Conservation (phyloP, 2,329 filamentous ascomycete species). For the Colletotrichum zoysiae region DNA sequence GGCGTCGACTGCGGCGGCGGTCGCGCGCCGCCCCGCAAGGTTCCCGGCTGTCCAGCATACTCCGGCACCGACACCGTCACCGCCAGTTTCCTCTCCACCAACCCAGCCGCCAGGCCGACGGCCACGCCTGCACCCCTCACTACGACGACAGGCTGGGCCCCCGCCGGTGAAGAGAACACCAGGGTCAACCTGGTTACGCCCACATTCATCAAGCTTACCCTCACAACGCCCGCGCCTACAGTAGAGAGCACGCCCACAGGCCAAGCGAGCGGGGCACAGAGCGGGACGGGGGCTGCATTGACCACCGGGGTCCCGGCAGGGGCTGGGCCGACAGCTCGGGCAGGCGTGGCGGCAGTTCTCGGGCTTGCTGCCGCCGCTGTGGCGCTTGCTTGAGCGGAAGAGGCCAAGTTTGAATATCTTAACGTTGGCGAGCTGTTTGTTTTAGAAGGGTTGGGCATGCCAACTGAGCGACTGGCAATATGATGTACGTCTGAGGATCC, state of each 20-base stretch:
- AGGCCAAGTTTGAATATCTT: background rate
- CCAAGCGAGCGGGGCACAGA: background rate
- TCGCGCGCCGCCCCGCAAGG: conserved; percentile 70
- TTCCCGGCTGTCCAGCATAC: conserved; percentile 71
- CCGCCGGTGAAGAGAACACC: background rate
- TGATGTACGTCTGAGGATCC: background rate
- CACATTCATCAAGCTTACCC: background rate
- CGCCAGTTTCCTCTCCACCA: conserved; percentile 14
- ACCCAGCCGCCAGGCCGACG: conserved; percentile 3
- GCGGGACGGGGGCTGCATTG: background rate
- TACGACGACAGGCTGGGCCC: background rate
- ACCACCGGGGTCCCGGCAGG: conserved; percentile 15
- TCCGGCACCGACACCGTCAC: conserved; percentile 58
- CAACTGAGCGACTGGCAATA: background rate
- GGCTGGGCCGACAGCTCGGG: conserved; percentile 29
- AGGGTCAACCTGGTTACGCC: background rate
- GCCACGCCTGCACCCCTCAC: background rate
- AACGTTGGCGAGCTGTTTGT: too few species aligned
- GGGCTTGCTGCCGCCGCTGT: conserved; percentile 17
- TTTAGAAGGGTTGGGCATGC: too few species aligned
- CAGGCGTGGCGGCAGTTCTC: conserved; percentile 19
- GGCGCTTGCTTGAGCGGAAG: background rate
- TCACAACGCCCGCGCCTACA: background rate
- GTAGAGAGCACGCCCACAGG: background rate
- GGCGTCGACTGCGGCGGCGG: conserved; percentile 77